Evolutionary conservation across 768 basidiomycete genomes (phyloP).

Genomic region (Paxillus ammoniavirescens): DNA sequence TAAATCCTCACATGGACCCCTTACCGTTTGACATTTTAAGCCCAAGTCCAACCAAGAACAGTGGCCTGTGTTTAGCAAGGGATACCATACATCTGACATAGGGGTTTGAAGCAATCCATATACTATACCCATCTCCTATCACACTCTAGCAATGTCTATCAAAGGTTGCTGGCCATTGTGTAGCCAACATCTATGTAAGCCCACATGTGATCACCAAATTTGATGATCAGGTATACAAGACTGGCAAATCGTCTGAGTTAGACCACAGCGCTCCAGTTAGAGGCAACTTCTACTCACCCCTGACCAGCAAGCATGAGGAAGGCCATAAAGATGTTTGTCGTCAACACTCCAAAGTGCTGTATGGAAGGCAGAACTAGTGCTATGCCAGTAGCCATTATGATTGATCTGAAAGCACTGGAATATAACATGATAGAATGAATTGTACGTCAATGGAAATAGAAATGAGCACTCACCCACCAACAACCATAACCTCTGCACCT

Average conservation of each 20-base stretch:
- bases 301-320: conserved; percentile 45
- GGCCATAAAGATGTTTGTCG: conserved; percentile 44
- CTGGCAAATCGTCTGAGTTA: conserved; percentile 26
- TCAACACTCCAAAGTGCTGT: conserved; percentile 43
- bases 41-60: too few species aligned
- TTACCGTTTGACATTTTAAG: too few species aligned
- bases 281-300: conserved; percentile 36
- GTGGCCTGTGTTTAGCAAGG: too few species aligned
- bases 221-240: conserved; percentile 44
- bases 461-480: conserved; percentile 39
- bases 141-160: neutral
- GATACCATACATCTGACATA: too few species aligned
- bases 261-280: neutral
- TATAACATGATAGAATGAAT: neutral
- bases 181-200: conserved; percentile 51
- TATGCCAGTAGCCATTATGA: conserved; percentile 44
- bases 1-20: too few species aligned
- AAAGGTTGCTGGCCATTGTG: conserved; percentile 40
- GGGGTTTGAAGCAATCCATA: too few species aligned
- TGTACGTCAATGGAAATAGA: neutral
- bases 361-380: conserved; percentile 52
- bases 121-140: too few species aligned
- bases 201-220: conserved; percentile 51
- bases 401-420: conserved; percentile 45
- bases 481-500: conserved; percentile 62